Base-by-base conservation (phyloP, 495 filamentous ascomycete species). In the Penicillium flavigenum region DNA sequence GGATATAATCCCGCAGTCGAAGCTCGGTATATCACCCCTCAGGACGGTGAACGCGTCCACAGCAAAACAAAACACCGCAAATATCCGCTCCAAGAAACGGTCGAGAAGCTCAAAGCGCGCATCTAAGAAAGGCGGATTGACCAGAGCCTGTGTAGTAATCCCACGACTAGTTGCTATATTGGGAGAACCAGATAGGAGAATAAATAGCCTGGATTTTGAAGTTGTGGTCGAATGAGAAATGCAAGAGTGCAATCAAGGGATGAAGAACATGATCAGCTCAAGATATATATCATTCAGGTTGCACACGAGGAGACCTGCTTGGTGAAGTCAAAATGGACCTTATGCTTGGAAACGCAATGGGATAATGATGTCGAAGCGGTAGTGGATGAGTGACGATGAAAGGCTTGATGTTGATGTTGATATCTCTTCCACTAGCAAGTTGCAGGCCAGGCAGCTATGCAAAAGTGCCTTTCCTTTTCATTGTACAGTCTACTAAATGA, bases 1-100 rank as follows among this genome's bases (percentile, higher is more conserved):
- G 89, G 87, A n/a, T 94, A 95, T 63, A 95, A 95, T 71, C 90
- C 90, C 2, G 90, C 90, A 0, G 83, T 89, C 3, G 87, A 87
- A 72, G 90, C 89, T 16, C 60, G 51, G 19, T 60, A 65, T 31
- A 56, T 68, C 17, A 58, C 38, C 8, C 63, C 65, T 1, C 42
- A 63, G 34, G 63, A 68, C 47, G 65, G 65, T 3, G 63, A 68
- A 34, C 61, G 60, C 3, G 65, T 68, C 11, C 61, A 58, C n/a
- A 68, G 65, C 50, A 61, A 55, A 43, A 61, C 54, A 14, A 63
- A 63, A 53, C 65, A 14, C 14, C 32, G 63, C 48, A 58, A 68
- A 9, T 61, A 66, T 46, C 51, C 53, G 19, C 36, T 68, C 12
- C 49, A 59, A 29, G 65, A 66, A n/a, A 66, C 63, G 3, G 54